A percentile compares a stretch with the other conserved stretches of the same genome.
phyloP scores from a whole-genome alignment of 148 eudicot species.

The Camellia granthamiana region DNA sequence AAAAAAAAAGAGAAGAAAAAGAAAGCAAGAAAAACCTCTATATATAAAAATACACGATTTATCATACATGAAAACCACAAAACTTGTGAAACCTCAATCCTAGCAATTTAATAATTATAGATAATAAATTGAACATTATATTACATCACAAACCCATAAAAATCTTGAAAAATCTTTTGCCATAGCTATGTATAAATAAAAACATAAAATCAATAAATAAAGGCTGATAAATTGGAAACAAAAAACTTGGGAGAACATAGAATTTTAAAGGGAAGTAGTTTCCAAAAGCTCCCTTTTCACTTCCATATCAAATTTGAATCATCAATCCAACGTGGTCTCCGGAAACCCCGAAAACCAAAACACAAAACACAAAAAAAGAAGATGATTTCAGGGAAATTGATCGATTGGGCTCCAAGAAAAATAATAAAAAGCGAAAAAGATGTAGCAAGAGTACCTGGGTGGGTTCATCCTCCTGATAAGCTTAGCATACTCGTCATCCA shows the following conservation, averaged over 20 bases:
- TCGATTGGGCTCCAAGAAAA: background rate
- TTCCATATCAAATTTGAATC: background rate
- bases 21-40: background rate
- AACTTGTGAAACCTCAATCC: background rate
- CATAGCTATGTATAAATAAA: background rate
- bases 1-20: background rate
- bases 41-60: background rate
- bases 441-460: constrained; percentile 49
- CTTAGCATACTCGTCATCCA: constrained; percentile 80
- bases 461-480: constrained; percentile 86
- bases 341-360: background rate
- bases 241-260: background rate
- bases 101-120: background rate
- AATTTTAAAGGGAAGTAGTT: background rate
- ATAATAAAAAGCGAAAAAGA: background rate
- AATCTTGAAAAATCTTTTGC: background rate
- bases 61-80: background rate
- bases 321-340: background rate
- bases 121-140: background rate
- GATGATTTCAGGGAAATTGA: background rate
- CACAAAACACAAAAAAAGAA: background rate
- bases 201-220: background rate
- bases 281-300: background rate
- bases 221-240: background rate
- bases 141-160: background rate